phyloP scores from a whole-genome alignment of 2,329 filamentous ascomycete genomes.

The Penicillium expansum region DNA sequence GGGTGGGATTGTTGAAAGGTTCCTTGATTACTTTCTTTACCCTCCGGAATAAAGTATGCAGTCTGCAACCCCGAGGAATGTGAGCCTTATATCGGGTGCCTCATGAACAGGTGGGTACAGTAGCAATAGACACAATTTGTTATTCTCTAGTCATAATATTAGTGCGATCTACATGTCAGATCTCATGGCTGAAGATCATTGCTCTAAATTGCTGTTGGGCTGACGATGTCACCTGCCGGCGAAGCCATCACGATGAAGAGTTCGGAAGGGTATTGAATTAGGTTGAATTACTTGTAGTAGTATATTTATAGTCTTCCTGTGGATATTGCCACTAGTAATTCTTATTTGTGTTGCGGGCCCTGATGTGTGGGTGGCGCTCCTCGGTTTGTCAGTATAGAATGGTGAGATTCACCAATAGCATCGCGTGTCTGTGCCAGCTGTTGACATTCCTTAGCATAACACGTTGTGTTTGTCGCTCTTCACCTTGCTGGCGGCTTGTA shows the following conservation, averaged over 20 bases:
- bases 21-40: neutral
- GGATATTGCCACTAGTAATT: neutral
- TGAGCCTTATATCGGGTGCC: neutral
- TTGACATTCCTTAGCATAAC: no score
- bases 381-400: neutral
- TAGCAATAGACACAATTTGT: neutral
- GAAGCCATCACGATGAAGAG: neutral
- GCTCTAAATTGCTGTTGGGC: neutral
- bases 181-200: neutral
- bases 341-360: neutral
- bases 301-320: neutral
- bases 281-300: neutral
- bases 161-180: neutral
- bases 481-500: neutral
- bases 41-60: constrained; percentile 3
- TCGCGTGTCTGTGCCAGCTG: neutral
- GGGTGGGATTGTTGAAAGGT: neutral
- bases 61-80: constrained; percentile 2
- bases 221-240: constrained; percentile 3
- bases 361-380: neutral
- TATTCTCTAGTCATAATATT: neutral
- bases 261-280: neutral
- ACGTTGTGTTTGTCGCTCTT: neutral
- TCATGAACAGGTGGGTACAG: neutral
- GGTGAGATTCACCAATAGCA: no score